phyloP scores from a whole-genome alignment of 2,329 filamentous ascomycete genomes.

The Tolypocladium guangdongense region DNA sequence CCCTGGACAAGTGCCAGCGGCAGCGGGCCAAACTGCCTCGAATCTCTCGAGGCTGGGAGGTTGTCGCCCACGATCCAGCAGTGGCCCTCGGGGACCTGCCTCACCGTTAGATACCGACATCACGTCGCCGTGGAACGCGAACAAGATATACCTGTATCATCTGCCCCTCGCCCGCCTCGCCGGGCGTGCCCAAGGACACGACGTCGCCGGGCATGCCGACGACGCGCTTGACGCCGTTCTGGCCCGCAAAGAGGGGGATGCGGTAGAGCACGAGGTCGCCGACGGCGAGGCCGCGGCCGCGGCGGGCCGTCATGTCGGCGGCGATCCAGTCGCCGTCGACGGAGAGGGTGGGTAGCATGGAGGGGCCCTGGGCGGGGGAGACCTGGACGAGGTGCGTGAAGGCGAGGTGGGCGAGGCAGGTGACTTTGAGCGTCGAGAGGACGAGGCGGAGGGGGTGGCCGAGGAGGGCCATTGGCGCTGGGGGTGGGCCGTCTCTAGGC shows the following conservation, averaged over 20 bases:
- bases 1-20: slow-evolving; percentile 76
- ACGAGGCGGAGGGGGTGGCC: slow-evolving; percentile 28
- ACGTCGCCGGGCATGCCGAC: slow-evolving; percentile 68
- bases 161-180: slow-evolving; percentile 27
- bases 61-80: slow-evolving; percentile 91
- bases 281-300: slow-evolving; percentile 55
- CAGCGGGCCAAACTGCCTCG: slow-evolving; percentile 73
- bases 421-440: slow-evolving; percentile 21
- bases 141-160: slow-evolving; percentile 55
- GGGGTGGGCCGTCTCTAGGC: neutral
- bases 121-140: neutral
- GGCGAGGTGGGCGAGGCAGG: slow-evolving; percentile 32
- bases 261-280: slow-evolving; percentile 76
- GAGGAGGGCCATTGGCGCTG: slow-evolving; percentile 12
- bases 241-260: slow-evolving; percentile 55
- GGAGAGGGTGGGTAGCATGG: slow-evolving; percentile 80
- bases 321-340: slow-evolving; percentile 57
- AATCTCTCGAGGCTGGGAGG: slow-evolving; percentile 72
- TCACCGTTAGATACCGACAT: neutral
- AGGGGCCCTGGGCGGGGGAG: slow-evolving; percentile 56
- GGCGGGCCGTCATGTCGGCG: slow-evolving; percentile 54
- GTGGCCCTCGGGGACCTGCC: slow-evolving; percentile 84
- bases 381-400: slow-evolving; percentile 51
- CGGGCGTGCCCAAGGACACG: slow-evolving; percentile 55
- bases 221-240: slow-evolving; percentile 67